phyloP scores from a whole-genome alignment of 192 early-diverging fungal genomes.

The Thamnidium elegans region DNA sequence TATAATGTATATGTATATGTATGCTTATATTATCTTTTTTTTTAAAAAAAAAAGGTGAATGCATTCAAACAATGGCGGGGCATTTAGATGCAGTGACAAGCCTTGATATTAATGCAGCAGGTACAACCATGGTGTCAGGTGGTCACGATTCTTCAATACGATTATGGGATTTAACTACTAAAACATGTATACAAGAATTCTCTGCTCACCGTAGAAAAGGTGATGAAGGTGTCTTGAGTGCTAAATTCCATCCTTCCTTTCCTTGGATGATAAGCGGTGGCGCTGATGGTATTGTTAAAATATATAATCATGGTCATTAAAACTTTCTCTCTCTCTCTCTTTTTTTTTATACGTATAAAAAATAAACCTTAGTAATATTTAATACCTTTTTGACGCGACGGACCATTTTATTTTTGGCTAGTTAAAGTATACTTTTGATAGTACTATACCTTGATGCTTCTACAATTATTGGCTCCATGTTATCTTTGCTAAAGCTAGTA shows the following conservation, averaged over 20 bases:
- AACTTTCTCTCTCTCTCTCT: neutral
- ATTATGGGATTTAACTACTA: constrained; percentile 68
- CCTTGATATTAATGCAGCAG: constrained; percentile 62
- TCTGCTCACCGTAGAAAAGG: constrained; percentile 65
- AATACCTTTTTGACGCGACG: too few relatives aligned
- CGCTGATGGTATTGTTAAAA: constrained; percentile 58
- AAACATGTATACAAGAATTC: constrained; percentile 70
- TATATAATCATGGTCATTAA: constrained; percentile 40
- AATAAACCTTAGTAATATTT: too few relatives aligned
- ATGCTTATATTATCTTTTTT: neutral
- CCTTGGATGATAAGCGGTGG: constrained; percentile 57
- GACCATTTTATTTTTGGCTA: too few relatives aligned
- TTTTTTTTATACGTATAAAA: too few relatives aligned
- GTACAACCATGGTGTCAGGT: constrained; percentile 60
- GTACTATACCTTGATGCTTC: too few relatives aligned
- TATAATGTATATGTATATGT: constrained; percentile 17
- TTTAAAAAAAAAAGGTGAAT: too few relatives aligned
- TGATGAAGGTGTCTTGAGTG: constrained; percentile 71
- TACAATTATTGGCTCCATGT: too few relatives aligned
- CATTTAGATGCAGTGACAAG: constrained; percentile 68
- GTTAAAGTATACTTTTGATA: too few relatives aligned
- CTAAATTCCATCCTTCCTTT: constrained; percentile 54
- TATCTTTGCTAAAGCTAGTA: too few relatives aligned
- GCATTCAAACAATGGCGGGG: constrained; percentile 59
- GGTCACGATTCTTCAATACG: constrained; percentile 77